Percentiles rank a stretch among this genome's conserved stretches.
Evolutionary conservation across 2,329 filamentous ascomycete genomes (phyloP).

Genomic region (Trichoderma arundinaceum): DNA sequence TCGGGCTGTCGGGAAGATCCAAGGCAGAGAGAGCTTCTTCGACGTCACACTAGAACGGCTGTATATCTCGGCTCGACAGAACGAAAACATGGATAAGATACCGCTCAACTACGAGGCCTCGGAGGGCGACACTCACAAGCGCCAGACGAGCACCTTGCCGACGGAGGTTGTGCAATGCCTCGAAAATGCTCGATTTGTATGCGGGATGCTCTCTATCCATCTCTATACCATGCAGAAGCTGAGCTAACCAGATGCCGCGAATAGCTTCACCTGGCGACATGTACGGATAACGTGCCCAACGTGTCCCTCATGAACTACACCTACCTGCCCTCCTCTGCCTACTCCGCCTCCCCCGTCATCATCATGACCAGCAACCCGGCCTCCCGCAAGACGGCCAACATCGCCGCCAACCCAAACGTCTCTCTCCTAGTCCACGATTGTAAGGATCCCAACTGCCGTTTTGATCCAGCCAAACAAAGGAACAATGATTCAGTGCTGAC

Average conservation of each 20-base stretch:
- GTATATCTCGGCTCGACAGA: constrained; percentile 6
- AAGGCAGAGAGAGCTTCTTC: background rate
- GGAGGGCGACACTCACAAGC: constrained; percentile 72
- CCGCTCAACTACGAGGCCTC: constrained; percentile 78
- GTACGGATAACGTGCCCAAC: constrained; percentile 80
- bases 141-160: constrained; percentile 72
- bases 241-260: background rate
- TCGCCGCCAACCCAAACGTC: constrained; percentile 82
- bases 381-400: constrained; percentile 81
- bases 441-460: constrained; percentile 40
- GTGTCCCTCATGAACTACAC: constrained; percentile 99
- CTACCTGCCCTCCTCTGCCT: constrained; percentile 81
- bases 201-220: constrained; percentile 57
- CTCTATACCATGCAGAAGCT: background rate
- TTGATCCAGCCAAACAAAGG: background rate
- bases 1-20: no score
- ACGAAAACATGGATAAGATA: constrained; percentile 61
- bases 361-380: constrained; percentile 89
- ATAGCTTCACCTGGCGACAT: constrained; percentile 94
- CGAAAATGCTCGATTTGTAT: constrained; percentile 91
- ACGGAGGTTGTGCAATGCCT: constrained; percentile 87
- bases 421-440: constrained; percentile 96
- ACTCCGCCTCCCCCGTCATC: constrained; percentile 76
- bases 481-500: background rate
- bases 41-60: constrained; percentile 17